Base-by-base conservation (phyloP, 2,329 filamentous ascomycete species). In the Clarireedia monteithiana region DNA sequence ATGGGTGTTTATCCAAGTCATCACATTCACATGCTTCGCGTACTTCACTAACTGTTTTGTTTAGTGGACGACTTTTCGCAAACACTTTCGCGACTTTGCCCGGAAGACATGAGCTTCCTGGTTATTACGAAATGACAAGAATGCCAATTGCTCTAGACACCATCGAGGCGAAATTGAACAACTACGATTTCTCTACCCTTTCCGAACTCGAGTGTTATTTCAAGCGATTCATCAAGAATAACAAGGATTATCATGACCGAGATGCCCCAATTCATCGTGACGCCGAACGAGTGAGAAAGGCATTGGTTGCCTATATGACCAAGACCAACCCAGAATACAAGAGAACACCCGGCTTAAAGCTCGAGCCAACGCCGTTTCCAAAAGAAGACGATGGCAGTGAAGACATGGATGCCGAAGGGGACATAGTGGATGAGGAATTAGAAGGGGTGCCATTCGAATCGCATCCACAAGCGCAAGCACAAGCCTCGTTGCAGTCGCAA, bases 201-300 rank as follows among this genome's bases (percentile, higher is more conserved):
- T 84, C 88, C 5, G 78, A 85, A 50, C 75, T 96, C 12, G 91
- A 96, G 71, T 85, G 87, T 67, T 91, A 91, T 68, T 81, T 92
- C 68, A 95, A 94, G 75, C 85, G 90, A 60, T 88, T 96, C 79
- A 86, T 95, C 55, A 80, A 83, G 61, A 96, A 95, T 67, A 89
- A 88, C 38, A 95, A 95, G 70, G 84, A 89, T 53, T 94, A 83
- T 72, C 92, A 92, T 66, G 78, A 85, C 58, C 86, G 86, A 63
- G 80, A 79, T 45, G 89, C 88, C 0, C 74, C 83, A 56, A 78
- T 87, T 39, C 92, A 86, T 67, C 86, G 90, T 45, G 90, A 96
- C 73, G 89, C 91, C 7, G 91, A 96, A 71, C 83, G 89, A 49
- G 81, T 96, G 47, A 81, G 91, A 48, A 96, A 95, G 72, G 85